phyloP scores from a whole-genome alignment of 2,329 filamentous ascomycete genomes.

The Colletotrichum liaoningense region DNA sequence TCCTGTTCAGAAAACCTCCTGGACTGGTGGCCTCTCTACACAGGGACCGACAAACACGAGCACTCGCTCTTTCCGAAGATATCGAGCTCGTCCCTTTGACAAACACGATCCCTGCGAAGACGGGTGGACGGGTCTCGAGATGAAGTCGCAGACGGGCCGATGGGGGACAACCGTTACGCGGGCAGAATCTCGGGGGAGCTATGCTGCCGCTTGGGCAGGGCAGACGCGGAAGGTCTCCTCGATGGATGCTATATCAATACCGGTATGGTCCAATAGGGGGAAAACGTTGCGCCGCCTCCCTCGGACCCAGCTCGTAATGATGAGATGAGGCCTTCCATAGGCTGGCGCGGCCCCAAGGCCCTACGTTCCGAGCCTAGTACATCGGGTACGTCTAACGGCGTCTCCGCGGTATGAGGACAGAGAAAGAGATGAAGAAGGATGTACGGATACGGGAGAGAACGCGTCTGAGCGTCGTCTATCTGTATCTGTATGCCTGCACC shows the following conservation, averaged over 20 bases:
- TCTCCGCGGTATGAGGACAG: background rate
- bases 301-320: background rate
- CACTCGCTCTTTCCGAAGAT: background rate
- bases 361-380: background rate
- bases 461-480: background rate
- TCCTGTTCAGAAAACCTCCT: background rate
- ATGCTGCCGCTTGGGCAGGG: background rate
- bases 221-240: background rate
- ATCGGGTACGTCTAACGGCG: background rate
- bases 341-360: background rate
- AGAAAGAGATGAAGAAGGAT: background rate
- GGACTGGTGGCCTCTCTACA: background rate
- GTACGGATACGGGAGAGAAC: background rate
- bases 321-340: slow-evolving; percentile 15
- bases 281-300: background rate
- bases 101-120: background rate
- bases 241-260: slow-evolving; percentile 2
- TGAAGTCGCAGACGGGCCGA: slow-evolving; percentile 14
- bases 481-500: background rate
- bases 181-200: background rate
- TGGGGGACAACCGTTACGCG: slow-evolving; percentile 7
- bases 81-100: background rate
- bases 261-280: background rate
- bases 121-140: background rate
- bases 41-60: background rate